These are phyloP conservation scores for Coleophoma crateriformis DNA, from an alignment of 2,329 filamentous ascomycete species.

Conservation along the genomic window DNA sequence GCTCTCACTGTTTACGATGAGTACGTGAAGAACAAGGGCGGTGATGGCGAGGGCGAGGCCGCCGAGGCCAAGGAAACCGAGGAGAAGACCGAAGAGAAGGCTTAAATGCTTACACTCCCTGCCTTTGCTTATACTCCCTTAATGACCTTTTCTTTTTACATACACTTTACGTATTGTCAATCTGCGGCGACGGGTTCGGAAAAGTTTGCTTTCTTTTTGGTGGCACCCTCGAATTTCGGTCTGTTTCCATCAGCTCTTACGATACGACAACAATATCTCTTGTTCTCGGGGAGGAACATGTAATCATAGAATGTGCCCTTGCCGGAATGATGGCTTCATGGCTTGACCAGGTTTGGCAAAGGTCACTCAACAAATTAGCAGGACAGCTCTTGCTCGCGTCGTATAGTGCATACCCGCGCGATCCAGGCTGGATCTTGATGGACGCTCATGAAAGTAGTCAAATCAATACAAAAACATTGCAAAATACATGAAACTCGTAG, in stretches of 20 bases:
- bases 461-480: slow-evolving; percentile 21
- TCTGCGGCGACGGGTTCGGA: slow-evolving; percentile 22
- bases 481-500: slow-evolving; percentile 7
- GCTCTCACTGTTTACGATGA: slow-evolving; percentile 96
- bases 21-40: slow-evolving; percentile 72
- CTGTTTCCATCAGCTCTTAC: slow-evolving; percentile 5
- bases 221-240: slow-evolving; percentile 17
- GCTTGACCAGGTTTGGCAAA: slow-evolving; percentile 12
- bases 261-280: slow-evolving; percentile 10
- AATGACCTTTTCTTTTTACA: slow-evolving; percentile 6
- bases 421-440: too few species aligned
- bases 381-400: neutral
- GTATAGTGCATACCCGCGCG: too few species aligned
- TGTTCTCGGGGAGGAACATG: slow-evolving; percentile 18
- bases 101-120: slow-evolving; percentile 32
- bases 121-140: neutral
- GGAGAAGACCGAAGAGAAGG: slow-evolving; percentile 46
- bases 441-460: neutral
- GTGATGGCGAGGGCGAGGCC: slow-evolving; percentile 31
- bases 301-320: slow-evolving; percentile 23
- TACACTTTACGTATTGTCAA: slow-evolving; percentile 20
- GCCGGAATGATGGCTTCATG: neutral
- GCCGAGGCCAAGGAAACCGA: slow-evolving; percentile 43
- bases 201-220: slow-evolving; percentile 23
- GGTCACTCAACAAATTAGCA: slow-evolving; percentile 10